These are phyloP conservation scores for Lachnellula arida DNA, from an alignment of 2,329 filamentous ascomycete genomes.

Conservation along the genomic window DNA sequence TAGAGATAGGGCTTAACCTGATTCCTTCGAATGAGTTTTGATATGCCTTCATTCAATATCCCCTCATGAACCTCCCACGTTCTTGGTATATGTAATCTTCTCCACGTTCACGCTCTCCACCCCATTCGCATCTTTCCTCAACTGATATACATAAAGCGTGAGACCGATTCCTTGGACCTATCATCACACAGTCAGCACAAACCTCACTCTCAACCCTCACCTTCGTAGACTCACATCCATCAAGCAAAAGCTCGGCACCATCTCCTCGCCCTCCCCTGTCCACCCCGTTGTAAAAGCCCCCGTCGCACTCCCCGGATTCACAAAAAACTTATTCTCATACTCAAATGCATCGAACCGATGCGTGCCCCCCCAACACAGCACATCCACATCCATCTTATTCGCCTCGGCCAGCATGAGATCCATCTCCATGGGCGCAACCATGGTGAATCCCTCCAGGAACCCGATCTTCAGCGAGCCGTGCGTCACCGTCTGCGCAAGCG, in stretches of 20 bases:
- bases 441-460: slow-evolving; percentile 64
- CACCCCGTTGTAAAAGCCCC: slow-evolving; percentile 58
- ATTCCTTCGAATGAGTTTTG: no score
- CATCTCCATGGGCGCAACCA: slow-evolving; percentile 59
- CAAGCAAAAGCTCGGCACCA: slow-evolving; percentile 86
- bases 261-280: slow-evolving; percentile 60
- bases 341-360: slow-evolving; percentile 67
- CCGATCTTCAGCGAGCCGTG: slow-evolving; percentile 62
- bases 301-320: slow-evolving; percentile 64
- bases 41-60: background rate
- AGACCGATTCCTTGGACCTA: slow-evolving; percentile 95
- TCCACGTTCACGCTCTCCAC: slow-evolving; percentile 77
- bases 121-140: slow-evolving; percentile 72
- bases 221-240: slow-evolving; percentile 76
- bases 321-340: slow-evolving; percentile 71
- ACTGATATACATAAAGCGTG: slow-evolving; percentile 89
- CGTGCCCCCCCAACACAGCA: slow-evolving; percentile 64
- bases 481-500: slow-evolving; percentile 60
- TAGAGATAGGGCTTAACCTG: no score
- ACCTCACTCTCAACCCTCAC: background rate
- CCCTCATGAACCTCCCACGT: slow-evolving; percentile 37
- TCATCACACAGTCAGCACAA: slow-evolving; percentile 21
- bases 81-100: slow-evolving; percentile 82
- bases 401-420: slow-evolving; percentile 64
- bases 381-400: slow-evolving; percentile 63